Percentiles rank a stretch among this genome's conserved stretches.
phyloP scores from a whole-genome alignment of 768 basidiomycete species.

The Candolleomyces aberdarensis region DNA sequence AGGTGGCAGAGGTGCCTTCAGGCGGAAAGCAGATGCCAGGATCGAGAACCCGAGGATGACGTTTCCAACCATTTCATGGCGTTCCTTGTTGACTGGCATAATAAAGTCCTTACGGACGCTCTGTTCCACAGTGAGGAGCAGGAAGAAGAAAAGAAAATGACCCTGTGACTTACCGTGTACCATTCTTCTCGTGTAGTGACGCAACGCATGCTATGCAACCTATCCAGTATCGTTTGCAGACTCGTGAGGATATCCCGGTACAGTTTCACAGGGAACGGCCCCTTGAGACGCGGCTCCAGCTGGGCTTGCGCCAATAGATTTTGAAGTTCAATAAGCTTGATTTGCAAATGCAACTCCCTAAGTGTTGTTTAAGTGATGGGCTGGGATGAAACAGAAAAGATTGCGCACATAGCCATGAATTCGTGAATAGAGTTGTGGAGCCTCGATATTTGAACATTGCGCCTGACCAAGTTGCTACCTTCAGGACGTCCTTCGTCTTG shows the following conservation, averaged over 20 bases:
- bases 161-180: conserved; percentile 57
- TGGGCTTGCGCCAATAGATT: conserved; percentile 83
- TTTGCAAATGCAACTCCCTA: conserved; percentile 95
- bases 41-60: conserved; percentile 88
- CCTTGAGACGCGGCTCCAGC: conserved; percentile 93
- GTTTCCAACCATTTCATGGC: conserved; percentile 93
- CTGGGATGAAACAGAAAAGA: neutral
- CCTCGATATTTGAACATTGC: conserved; percentile 35
- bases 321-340: conserved; percentile 83
- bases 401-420: conserved; percentile 87
- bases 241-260: conserved; percentile 84
- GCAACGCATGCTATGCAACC: conserved; percentile 92
- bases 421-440: conserved; percentile 69
- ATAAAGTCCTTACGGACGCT: conserved; percentile 85
- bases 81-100: conserved; percentile 82
- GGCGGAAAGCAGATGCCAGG: conserved; percentile 72
- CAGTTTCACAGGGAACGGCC: conserved; percentile 84
- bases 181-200: conserved; percentile 97
- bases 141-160: neutral
- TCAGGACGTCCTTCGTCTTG: conserved; percentile 22
- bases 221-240: conserved; percentile 82
- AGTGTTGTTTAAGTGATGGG: neutral
- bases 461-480: conserved; percentile 26
- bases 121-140: conserved; percentile 35
- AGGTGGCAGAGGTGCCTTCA: conserved; percentile 93